phyloP scores from a whole-genome alignment of 1,284 basidiomycete species.

The Xerocomus tenax region DNA sequence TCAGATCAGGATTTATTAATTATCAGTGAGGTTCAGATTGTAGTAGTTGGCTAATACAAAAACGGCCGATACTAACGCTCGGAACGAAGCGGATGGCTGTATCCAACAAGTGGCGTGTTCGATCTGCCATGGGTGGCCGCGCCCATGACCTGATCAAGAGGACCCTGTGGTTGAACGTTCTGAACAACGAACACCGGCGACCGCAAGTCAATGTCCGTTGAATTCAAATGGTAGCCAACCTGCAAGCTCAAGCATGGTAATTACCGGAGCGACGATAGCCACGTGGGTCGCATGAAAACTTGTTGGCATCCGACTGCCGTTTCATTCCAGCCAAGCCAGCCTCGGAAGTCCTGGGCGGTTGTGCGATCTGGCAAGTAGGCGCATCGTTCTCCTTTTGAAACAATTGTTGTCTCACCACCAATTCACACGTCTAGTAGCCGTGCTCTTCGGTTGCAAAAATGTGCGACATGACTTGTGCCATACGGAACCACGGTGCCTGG shows the following conservation, averaged over 20 bases:
- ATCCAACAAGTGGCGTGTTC: neutral
- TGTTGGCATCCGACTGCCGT: neutral
- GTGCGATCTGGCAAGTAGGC: neutral
- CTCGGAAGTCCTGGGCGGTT: neutral
- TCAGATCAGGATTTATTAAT: neutral
- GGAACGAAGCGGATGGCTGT: neutral
- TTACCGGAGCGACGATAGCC: neutral
- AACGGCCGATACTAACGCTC: neutral
- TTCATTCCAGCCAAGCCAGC: neutral
- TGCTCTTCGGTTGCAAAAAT: neutral
- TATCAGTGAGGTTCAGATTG: too few species aligned
- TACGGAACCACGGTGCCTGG: neutral
- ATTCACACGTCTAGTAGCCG: neutral
- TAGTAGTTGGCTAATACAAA: too few species aligned
- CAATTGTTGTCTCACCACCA: neutral
- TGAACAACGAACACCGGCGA: neutral
- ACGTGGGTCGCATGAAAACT: neutral
- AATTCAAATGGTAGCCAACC: neutral
- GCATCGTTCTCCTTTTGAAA: neutral
- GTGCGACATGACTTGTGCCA: neutral
- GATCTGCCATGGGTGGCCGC: neutral
- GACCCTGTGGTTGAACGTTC: neutral
- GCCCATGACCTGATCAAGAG: neutral
- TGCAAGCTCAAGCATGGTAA: neutral
- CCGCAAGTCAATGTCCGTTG: neutral